These are phyloP conservation scores for Hemileccinum hortonii DNA, from an alignment of 1,284 basidiomycete species.

Conservation along the genomic window DNA sequence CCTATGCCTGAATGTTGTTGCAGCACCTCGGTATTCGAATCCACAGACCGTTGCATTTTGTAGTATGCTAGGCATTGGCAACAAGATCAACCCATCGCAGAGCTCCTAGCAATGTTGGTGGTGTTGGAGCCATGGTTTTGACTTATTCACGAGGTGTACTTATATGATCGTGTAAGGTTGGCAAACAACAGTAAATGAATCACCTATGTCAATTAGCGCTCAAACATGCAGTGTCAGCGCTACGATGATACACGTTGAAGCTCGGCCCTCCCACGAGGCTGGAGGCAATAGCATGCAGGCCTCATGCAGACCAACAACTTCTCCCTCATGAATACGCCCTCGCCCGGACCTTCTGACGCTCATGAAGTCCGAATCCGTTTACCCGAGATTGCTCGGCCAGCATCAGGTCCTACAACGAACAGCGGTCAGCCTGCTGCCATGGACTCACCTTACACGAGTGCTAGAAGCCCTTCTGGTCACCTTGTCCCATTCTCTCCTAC, in stretches of 20 bases:
- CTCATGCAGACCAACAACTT: background rate
- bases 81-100: conserved; percentile 64
- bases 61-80: conserved; percentile 73
- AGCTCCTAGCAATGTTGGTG: background rate
- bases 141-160: too few relatives aligned
- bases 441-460: conserved; percentile 19
- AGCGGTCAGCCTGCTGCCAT: conserved; percentile 8
- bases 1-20: conserved; percentile 1
- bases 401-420: background rate
- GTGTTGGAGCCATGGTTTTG: background rate
- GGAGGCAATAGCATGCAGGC: too few relatives aligned
- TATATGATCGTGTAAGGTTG: too few relatives aligned
- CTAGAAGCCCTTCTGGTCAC: conserved; percentile 27
- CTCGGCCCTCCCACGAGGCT: background rate
- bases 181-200: too few relatives aligned
- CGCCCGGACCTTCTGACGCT: background rate
- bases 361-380: background rate
- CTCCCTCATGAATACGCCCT: conserved; percentile 22
- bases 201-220: too few relatives aligned
- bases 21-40: conserved; percentile 58
- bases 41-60: conserved; percentile 91
- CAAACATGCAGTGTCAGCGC: too few relatives aligned
- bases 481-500: conserved; percentile 17
- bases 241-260: too few relatives aligned
- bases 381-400: background rate